Conservation (phyloP, 1,284 basidiomycete species). For the Coniophora puteana region DNA sequence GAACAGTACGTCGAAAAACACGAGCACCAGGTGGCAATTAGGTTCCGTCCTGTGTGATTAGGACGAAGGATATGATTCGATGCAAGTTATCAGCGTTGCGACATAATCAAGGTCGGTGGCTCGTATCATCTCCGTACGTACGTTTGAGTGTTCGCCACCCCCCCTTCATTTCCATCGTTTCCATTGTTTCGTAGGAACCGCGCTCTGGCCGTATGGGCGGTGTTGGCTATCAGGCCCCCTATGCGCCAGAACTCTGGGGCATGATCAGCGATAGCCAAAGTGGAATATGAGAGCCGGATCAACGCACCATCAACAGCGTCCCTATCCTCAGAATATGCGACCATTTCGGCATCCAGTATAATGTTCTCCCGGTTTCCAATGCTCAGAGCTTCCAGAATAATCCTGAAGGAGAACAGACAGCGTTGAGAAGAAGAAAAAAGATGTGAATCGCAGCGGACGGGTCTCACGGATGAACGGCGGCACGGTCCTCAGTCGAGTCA, state of each 20-base stretch:
- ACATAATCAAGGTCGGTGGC: not conserved
- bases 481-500: slow-evolving; percentile 73
- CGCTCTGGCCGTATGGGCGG: slow-evolving; percentile 49
- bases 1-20: slow-evolving; percentile 81
- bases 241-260: slow-evolving; percentile 72
- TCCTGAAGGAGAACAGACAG: slow-evolving; percentile 31
- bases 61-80: slow-evolving; percentile 42
- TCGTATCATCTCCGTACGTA: too few relatives aligned
- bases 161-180: slow-evolving; percentile 14
- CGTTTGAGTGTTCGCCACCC: slow-evolving; percentile 10
- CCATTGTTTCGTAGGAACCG: too few relatives aligned
- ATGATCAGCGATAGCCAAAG: slow-evolving; percentile 6
- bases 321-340: slow-evolving; percentile 63
- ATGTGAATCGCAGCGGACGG: not conserved
- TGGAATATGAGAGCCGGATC: slow-evolving; percentile 9
- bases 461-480: slow-evolving; percentile 61
- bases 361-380: slow-evolving; percentile 38
- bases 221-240: slow-evolving; percentile 49
- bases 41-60: slow-evolving; percentile 40
- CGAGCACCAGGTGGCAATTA: slow-evolving; percentile 64
- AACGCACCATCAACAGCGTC: slow-evolving; percentile 57
- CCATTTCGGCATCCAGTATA: slow-evolving; percentile 87
- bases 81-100: too few relatives aligned
- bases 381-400: slow-evolving; percentile 62
- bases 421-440: slow-evolving; percentile 2